Evolutionary conservation across 768 basidiomycete genomes (phyloP).

Genomic region (Rhizopogon sp.): DNA sequence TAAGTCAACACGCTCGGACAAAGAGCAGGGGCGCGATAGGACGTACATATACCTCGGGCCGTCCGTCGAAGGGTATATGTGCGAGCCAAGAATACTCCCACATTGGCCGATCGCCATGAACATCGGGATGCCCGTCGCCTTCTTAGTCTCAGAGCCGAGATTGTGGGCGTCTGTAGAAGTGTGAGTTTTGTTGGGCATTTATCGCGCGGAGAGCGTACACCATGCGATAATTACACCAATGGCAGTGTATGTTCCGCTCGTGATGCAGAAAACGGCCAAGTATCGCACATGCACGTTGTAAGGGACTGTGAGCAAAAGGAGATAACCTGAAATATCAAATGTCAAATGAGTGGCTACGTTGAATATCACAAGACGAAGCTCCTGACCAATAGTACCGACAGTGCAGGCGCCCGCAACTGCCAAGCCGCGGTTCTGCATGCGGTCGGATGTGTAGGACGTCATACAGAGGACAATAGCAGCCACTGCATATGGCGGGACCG

Average conservation of each 20-base stretch:
- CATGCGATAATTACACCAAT: constrained; percentile 74
- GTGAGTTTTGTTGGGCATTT: neutral
- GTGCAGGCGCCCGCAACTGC: constrained; percentile 26
- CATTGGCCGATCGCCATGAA: constrained; percentile 81
- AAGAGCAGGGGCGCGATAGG: neutral
- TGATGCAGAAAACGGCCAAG: constrained; percentile 76
- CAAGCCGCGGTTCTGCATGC: constrained; percentile 54
- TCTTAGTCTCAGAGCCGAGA: constrained; percentile 73
- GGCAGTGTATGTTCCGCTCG: constrained; percentile 70
- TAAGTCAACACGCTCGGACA: neutral
- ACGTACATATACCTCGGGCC: constrained; percentile 63
- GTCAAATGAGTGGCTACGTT: constrained; percentile 37
- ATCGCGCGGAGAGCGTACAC: constrained; percentile 45
- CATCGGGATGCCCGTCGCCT: constrained; percentile 69
- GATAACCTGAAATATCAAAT: constrained; percentile 45
- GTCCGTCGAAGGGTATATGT: constrained; percentile 61
- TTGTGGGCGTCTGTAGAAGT: constrained; percentile 55
- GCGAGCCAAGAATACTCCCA: constrained; percentile 72
- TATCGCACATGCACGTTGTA: constrained; percentile 60
- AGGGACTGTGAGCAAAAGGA: constrained; percentile 53
- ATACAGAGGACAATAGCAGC: constrained; percentile 57
- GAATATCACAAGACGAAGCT: constrained; percentile 31
- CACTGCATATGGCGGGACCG: constrained; percentile 78
- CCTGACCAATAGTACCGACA: constrained; percentile 23
- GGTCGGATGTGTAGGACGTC: constrained; percentile 61